Conservation (phyloP, 768 basidiomycete genomes). For the Russula vinacea region DNA sequence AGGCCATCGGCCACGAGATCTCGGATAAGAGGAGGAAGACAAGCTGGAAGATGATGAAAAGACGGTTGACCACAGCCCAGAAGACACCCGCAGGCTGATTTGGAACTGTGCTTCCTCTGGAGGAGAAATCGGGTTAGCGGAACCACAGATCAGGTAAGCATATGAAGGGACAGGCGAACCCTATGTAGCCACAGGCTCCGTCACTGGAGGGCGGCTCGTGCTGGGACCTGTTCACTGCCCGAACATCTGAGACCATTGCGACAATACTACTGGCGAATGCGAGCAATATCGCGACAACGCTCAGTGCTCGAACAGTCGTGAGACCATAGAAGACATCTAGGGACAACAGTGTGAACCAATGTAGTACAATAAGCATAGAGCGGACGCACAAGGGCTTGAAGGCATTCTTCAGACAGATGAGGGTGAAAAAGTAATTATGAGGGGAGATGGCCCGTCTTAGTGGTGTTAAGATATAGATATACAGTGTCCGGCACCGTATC, state of each 20-base stretch:
- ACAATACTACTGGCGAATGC: slow-evolving; percentile 79
- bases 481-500: slow-evolving; percentile 28
- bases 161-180: slow-evolving; percentile 10
- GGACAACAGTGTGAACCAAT: not conserved
- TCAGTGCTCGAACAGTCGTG: slow-evolving; percentile 73
- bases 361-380: not conserved
- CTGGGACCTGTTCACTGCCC: slow-evolving; percentile 64
- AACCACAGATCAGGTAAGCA: not conserved
- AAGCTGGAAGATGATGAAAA: slow-evolving; percentile 84
- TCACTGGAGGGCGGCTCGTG: slow-evolving; percentile 40
- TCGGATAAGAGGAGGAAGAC: slow-evolving; percentile 81
- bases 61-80: slow-evolving; percentile 85
- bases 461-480: not conserved
- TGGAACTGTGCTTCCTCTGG: slow-evolving; percentile 74
- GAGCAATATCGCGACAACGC: slow-evolving; percentile 73
- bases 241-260: slow-evolving; percentile 66
- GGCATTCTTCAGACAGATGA: slow-evolving; percentile 16
- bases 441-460: not conserved
- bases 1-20: slow-evolving; percentile 69
- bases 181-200: slow-evolving; percentile 38
- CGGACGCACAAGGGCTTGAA: slow-evolving; percentile 19
- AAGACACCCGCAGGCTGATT: slow-evolving; percentile 89
- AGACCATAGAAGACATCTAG: slow-evolving; percentile 69
- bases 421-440: not conserved
- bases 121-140: slow-evolving; percentile 30